Evolutionary conservation across 2,329 filamentous ascomycete genomes (phyloP), one percentile per base, ranked within the genome.

Genomic region (Gaeumannomyces sp.): DNA sequence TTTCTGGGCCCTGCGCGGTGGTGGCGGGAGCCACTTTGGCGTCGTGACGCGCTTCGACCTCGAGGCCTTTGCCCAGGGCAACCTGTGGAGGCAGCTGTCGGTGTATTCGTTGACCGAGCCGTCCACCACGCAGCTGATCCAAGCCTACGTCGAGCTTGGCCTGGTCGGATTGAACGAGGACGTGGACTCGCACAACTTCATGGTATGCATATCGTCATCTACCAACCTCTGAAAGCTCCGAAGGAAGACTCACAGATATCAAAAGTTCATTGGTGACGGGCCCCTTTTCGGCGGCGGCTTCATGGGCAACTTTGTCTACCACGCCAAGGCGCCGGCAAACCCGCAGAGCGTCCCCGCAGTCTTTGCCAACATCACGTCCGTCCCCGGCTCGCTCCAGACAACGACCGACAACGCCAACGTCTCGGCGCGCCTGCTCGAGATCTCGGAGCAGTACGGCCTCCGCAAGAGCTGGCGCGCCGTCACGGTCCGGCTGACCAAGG

Each of bases 21-120:
- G 85, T 22, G 80, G 80, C n/a, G 83, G 80, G 71, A 83, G 80
- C 72, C 85, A 84, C 70, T 85, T 81, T 66, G 84, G 83, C 59
- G 77, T 83, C 67, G 78, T 83, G 7, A 81, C 80, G 14, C 74
- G 74, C 6, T 81, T 81, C 68, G 70, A 77, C 13, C 71, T 84
- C 10, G 72, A 77, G 66, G 77, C 78, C 0, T 76, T 78, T 67
- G 71, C 71, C 5, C 75, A 78, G 29, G 76, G 74, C 25, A 66
- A 77, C n/a, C 68, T 81, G 62, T 81, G 76, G 75, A 19, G 28
- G 72, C 81, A 8, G 76, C 76, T 38, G 78, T 78, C 25, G 14
- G 75, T 75, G 58, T 83, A 79, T 67, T 79, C 79, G 31, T 80
- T 78, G 62, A 69, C 74, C 63, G 68, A 72, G 4, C 75, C 78